These are phyloP conservation scores for Jaapia argillacea DNA, from an alignment of 768 basidiomycete genomes.

Conservation along the genomic window DNA sequence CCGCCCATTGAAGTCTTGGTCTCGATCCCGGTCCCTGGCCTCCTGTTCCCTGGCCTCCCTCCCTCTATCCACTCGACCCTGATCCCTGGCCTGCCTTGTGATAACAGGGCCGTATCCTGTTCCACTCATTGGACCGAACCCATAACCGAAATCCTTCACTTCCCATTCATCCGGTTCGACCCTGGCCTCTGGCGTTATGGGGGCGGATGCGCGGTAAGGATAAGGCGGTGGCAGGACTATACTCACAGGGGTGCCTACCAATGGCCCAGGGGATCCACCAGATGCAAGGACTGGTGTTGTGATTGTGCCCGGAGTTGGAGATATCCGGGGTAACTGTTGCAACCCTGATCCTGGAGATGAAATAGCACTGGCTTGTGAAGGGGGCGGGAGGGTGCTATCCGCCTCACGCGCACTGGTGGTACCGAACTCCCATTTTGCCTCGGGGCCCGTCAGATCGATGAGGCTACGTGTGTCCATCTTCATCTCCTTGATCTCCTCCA, in stretches of 20 bases:
- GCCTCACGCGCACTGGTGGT: conserved; percentile 21
- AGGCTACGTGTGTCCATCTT: conserved; percentile 11
- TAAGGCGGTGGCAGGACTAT: no score
- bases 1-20: conserved; percentile 12
- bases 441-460: conserved; percentile 23
- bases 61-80: conserved; percentile 10
- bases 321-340: not conserved
- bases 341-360: no score
- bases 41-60: no score
- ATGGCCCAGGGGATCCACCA: not conserved
- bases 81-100: conserved; percentile 20
- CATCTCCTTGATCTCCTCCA: conserved; percentile 5
- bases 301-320: not conserved
- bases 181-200: conserved; percentile 5
- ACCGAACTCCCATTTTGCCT: conserved; percentile 49
- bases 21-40: conserved; percentile 18
- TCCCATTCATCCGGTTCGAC: conserved; percentile 31
- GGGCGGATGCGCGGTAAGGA: conserved; percentile 3
- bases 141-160: conserved; percentile 55
- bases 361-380: not conserved
- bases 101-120: conserved; percentile 21
- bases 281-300: not conserved
- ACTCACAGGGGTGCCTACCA: not conserved
- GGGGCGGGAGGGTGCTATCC: not conserved
- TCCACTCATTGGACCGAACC: conserved; percentile 42